Percentiles rank a stretch among this genome's conserved stretches.
Conservation (phyloP, 2,329 filamentous ascomycete genomes). For the Hypoxylon sp. region DNA sequence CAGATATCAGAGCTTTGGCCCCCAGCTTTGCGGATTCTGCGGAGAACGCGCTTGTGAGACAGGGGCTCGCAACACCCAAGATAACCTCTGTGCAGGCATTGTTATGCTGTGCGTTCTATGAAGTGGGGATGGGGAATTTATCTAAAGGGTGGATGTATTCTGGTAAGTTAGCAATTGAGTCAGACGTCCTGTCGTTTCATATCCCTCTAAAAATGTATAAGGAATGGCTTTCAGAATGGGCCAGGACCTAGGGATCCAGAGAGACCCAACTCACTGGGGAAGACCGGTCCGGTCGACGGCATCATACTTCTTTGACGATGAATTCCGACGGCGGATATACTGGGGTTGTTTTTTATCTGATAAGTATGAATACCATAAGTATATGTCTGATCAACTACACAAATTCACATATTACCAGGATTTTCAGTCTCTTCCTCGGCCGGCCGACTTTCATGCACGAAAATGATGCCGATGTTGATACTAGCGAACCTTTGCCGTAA, state of each 20-base stretch:
- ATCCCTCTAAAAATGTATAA: not conserved
- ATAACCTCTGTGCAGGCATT: constrained; percentile 10
- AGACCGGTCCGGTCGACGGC: not conserved
- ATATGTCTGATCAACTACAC: not conserved
- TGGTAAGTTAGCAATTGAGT: constrained; percentile 3
- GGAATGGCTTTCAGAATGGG: not conserved
- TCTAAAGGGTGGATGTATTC: constrained; percentile 17
- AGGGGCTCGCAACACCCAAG: not conserved
- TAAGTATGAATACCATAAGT: not conserved
- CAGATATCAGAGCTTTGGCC: not conserved
- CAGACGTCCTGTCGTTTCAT: not conserved
- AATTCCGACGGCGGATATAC: not conserved
- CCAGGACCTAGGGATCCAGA: not conserved
- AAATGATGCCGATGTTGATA: not conserved
- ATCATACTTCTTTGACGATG: not conserved
- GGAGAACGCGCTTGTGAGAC: not conserved
- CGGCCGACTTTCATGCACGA: not conserved
- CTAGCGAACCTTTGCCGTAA: not conserved
- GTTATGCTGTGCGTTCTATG: constrained; percentile 11
- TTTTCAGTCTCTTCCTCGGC: constrained; percentile 1
- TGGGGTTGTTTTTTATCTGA: not conserved
- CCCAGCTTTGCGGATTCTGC: not conserved
- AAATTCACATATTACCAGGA: not conserved
- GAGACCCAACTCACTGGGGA: not conserved
- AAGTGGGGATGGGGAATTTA: constrained; percentile 7